Conservation (phyloP, 2,329 filamentous ascomycete species). For the Ophiostoma sp. region DNA sequence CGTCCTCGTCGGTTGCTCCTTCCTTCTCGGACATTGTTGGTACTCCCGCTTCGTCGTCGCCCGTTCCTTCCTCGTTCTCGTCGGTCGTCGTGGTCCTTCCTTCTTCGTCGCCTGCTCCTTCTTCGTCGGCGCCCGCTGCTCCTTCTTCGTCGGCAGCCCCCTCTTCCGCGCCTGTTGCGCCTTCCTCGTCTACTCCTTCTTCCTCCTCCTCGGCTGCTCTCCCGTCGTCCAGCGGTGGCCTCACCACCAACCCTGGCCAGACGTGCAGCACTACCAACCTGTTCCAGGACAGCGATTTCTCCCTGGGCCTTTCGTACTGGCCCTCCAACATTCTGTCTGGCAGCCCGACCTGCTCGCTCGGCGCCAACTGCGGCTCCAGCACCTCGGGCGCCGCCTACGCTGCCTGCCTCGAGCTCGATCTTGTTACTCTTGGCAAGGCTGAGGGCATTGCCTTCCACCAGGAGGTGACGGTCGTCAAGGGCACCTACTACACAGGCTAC, state of each 20-base stretch:
- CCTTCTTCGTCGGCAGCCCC: constrained; percentile 1
- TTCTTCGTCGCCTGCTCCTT: not conserved
- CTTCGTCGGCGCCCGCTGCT: not conserved
- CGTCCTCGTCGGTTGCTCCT: not conserved
- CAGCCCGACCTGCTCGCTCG: constrained; percentile 13
- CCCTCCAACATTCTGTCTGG: not conserved
- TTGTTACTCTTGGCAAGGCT: not conserved
- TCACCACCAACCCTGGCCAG: constrained; percentile 9
- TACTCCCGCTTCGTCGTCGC: constrained; percentile 4
- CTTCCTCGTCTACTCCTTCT: not conserved
- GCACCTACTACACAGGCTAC: constrained; percentile 11
- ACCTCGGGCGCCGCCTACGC: not conserved
- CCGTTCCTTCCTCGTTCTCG: not conserved
- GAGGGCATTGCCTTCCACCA: constrained; percentile 17
- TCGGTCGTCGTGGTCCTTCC: not conserved
- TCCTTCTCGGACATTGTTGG: not conserved
- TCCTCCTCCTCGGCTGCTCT: constrained; percentile 5
- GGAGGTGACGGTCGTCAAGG: not conserved
- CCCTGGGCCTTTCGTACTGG: constrained; percentile 10
- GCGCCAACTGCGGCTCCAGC: constrained; percentile 16
- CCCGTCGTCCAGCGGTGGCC: constrained; percentile 13
- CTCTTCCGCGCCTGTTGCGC: not conserved
- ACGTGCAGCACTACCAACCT: constrained; percentile 12
- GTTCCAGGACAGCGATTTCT: constrained; percentile 14
- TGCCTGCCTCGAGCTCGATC: constrained; percentile 15